These are phyloP conservation scores for Fremontodendron californicum DNA, from an alignment of 345 rosid genomes.

Conservation along the genomic window DNA sequence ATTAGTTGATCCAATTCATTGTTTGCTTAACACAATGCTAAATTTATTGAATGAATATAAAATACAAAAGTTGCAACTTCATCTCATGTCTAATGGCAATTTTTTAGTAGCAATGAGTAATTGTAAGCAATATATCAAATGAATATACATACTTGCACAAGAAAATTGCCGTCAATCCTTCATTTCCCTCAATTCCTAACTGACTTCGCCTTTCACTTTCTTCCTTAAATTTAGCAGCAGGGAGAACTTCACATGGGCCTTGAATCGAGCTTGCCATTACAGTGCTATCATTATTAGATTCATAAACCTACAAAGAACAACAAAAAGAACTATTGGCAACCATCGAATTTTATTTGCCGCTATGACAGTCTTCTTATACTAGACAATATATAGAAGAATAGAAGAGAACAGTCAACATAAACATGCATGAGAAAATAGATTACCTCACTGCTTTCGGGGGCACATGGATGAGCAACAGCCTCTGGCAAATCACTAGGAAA, in stretches of 20 bases:
- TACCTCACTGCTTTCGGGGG: slow-evolving; percentile 57
- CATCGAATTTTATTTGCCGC: neutral
- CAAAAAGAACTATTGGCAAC: neutral
- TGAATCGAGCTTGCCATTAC: slow-evolving; percentile 47
- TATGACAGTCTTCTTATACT: neutral
- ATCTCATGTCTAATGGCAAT: too few relatives aligned
- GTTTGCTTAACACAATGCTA: neutral
- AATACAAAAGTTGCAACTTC: too few relatives aligned
- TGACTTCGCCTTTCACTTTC: slow-evolving; percentile 39
- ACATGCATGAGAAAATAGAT: slow-evolving; percentile 4
- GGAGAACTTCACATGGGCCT: slow-evolving; percentile 61
- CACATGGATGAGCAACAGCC: slow-evolving; percentile 48
- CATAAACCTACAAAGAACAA: slow-evolving; percentile 47
- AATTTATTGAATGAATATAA: neutral
- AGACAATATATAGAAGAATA: neutral
- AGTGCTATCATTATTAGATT: slow-evolving; percentile 51
- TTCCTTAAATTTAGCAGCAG: slow-evolving; percentile 47
- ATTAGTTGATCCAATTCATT: neutral
- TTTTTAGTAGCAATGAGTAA: too few relatives aligned
- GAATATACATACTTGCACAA: slow-evolving; percentile 54
- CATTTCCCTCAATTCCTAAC: slow-evolving; percentile 33
- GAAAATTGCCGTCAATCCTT: slow-evolving; percentile 35
- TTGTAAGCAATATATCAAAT: too few relatives aligned
- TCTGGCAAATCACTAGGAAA: slow-evolving; percentile 63
- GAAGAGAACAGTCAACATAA: neutral